These are phyloP conservation scores for Clitopilus hobsonii DNA, from an alignment of 768 basidiomycete species.

Conservation along the genomic window DNA sequence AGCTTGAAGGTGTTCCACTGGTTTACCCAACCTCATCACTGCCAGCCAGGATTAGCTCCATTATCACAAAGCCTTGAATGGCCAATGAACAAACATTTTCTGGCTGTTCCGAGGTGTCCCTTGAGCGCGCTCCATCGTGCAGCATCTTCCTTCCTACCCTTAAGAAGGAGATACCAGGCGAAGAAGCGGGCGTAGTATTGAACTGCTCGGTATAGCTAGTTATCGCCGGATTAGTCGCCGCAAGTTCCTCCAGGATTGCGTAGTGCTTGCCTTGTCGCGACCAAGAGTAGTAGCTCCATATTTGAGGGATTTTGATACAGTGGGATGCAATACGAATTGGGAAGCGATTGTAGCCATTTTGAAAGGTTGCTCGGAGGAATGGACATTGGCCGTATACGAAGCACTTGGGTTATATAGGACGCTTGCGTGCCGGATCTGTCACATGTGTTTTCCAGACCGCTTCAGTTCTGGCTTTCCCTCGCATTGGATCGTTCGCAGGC, in stretches of 20 bases:
- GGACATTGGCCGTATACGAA: not conserved
- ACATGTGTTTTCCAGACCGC: not conserved
- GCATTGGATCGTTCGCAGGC: not conserved
- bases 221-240: not conserved
- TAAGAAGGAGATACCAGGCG: slow-evolving; percentile 72
- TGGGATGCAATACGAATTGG: slow-evolving; percentile 83
- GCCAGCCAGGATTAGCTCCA: slow-evolving; percentile 3
- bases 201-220: slow-evolving; percentile 78
- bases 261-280: slow-evolving; percentile 78
- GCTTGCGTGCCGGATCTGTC: not conserved
- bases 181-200: slow-evolving; percentile 91
- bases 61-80: not conserved
- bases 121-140: slow-evolving; percentile 83
- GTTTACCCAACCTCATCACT: slow-evolving; percentile 95
- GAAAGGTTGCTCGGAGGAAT: not conserved
- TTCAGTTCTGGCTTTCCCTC: not conserved
- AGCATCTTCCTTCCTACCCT: slow-evolving; percentile 68
- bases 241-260: not conserved
- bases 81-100: slow-evolving; percentile 65
- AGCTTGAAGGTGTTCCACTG: slow-evolving; percentile 88
- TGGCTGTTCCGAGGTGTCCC: slow-evolving; percentile 72
- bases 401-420: not conserved
- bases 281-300: slow-evolving; percentile 79
- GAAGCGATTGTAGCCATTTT: slow-evolving; percentile 53
- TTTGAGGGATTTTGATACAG: slow-evolving; percentile 69